A percentile compares a stretch with the other conserved stretches of the same genome.
Conservation (phyloP, 2,329 filamentous ascomycete genomes). For the Colletotrichum sp. region DNA sequence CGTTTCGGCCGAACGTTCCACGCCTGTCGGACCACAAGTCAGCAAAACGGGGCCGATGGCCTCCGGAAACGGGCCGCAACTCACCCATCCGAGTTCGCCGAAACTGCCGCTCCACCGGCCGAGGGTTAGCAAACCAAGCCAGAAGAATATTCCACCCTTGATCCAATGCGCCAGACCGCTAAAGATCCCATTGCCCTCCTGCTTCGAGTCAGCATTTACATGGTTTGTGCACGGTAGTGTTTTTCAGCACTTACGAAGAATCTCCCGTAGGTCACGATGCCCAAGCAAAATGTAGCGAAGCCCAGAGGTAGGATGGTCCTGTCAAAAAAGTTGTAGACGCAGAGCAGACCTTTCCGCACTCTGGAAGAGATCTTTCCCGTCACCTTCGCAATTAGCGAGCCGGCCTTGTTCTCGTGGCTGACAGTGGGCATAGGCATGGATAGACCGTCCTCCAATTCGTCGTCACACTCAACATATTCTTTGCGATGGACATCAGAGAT, state of each 20-base stretch:
- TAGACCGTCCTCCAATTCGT: slow-evolving; percentile 36
- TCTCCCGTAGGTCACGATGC: slow-evolving; percentile 78
- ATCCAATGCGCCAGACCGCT: slow-evolving; percentile 91
- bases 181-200: slow-evolving; percentile 75
- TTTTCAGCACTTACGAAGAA: slow-evolving; percentile 73
- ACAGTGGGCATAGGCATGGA: slow-evolving; percentile 50
- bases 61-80: slow-evolving; percentile 22
- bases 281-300: slow-evolving; percentile 74
- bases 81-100: slow-evolving; percentile 83
- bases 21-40: slow-evolving; percentile 50
- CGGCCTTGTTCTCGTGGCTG: slow-evolving; percentile 29
- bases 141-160: slow-evolving; percentile 95
- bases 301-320: slow-evolving; percentile 79
- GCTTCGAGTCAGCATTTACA: neutral
- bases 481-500: slow-evolving; percentile 27
- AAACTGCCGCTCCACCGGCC: slow-evolving; percentile 92
- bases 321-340: slow-evolving; percentile 73
- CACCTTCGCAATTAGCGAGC: slow-evolving; percentile 58
- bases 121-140: slow-evolving; percentile 85
- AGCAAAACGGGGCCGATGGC: neutral
- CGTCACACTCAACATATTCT: slow-evolving; percentile 56
- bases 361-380: slow-evolving; percentile 58
- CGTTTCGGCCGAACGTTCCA: slow-evolving; percentile 82
- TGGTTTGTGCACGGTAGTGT: neutral
- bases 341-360: slow-evolving; percentile 60